phyloP scores from a whole-genome alignment of 2,329 filamentous ascomycete species.

The Neocucurbitaria cava region DNA sequence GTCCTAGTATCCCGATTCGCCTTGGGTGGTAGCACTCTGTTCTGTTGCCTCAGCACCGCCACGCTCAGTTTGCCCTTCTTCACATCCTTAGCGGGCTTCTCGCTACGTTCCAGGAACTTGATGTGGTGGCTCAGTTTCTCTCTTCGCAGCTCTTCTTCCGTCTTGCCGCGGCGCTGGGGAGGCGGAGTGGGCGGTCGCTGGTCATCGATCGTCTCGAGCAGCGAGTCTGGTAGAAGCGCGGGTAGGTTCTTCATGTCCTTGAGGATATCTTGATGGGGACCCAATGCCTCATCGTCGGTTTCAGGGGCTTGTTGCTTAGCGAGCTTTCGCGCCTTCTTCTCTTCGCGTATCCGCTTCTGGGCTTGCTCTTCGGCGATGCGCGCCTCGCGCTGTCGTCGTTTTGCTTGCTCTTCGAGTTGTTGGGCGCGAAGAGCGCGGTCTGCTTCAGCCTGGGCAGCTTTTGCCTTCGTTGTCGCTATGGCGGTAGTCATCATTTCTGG shows the following conservation, averaged over 20 bases:
- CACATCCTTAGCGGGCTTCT: constrained; percentile 59
- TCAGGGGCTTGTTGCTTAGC: constrained; percentile 19
- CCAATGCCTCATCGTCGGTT: constrained; percentile 9
- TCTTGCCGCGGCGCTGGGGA: constrained; percentile 25
- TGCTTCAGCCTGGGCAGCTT: constrained; percentile 38
- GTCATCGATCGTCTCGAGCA: constrained; percentile 56
- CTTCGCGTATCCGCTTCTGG: constrained; percentile 38
- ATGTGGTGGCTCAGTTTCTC: constrained; percentile 57
- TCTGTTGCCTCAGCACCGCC: constrained; percentile 55
- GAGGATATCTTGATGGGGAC: not conserved
- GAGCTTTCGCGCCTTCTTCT: constrained; percentile 40
- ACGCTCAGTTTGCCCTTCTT: constrained; percentile 58
- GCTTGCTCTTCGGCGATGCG: constrained; percentile 43
- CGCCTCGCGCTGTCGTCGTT: constrained; percentile 39
- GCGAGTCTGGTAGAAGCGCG: constrained; percentile 59
- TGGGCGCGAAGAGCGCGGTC: constrained; percentile 37
- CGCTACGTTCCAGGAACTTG: constrained; percentile 57
- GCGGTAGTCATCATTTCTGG: constrained; percentile 47
- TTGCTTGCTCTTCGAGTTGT: constrained; percentile 33
- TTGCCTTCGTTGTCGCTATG: constrained; percentile 36
- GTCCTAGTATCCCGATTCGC: constrained; percentile 44
- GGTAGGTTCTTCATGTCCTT: constrained; percentile 49
- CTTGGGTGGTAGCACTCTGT: constrained; percentile 53
- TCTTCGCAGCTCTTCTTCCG: constrained; percentile 43
- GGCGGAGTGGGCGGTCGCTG: constrained; percentile 55